Evolutionary conservation across 179 eudicot species (phyloP), one percentile per base, ranked within the genome.

Genomic region (Silene noctiflora): DNA sequence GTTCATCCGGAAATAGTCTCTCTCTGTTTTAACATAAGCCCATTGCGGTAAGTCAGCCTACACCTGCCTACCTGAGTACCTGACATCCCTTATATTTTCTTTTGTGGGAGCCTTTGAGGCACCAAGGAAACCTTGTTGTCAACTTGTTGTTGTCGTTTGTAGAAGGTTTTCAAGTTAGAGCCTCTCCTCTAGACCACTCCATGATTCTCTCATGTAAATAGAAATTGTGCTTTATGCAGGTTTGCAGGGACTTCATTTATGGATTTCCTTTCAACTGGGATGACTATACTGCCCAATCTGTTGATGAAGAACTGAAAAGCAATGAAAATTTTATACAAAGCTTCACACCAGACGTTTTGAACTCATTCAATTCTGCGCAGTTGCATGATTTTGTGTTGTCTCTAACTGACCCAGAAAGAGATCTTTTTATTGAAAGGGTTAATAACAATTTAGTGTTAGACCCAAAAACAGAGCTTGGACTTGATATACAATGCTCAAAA

Each of bases 241-340:
- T 86, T 61, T 86, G 91, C 75, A 68, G 82, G 69, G 76, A 79
- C 77, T 90, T 91, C 80, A 68, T 76, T 29, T 68, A 61, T 80
- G 97, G 92, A 76, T 91, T 90, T 85, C 97, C 94, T 67, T 78
- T 67, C 73, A 48, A 78, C 82, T 91, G 97, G 97, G 84, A 87
- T 66, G 88, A 84, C 29, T 86, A 69, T 78, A 69, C 85, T 68
- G 74, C 81, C 71, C 74, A 64, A 78, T 77, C 78, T 73, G 77
- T 66, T 27, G 71, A 48, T 68, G 82, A 83, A 69, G 81, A 77
- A 82, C 63, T 75, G 62, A 53, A 51, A 69, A 76, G 56, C 61
- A 48, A 72, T 46, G 53, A 67, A 60, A 19, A 59, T 24, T 16
- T 59, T 21, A 65, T 39, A 11, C 48, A 60, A 13, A 5, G 66